Conservation (phyloP, 2,329 filamentous ascomycete genomes). For the Eutypa lata region DNA sequence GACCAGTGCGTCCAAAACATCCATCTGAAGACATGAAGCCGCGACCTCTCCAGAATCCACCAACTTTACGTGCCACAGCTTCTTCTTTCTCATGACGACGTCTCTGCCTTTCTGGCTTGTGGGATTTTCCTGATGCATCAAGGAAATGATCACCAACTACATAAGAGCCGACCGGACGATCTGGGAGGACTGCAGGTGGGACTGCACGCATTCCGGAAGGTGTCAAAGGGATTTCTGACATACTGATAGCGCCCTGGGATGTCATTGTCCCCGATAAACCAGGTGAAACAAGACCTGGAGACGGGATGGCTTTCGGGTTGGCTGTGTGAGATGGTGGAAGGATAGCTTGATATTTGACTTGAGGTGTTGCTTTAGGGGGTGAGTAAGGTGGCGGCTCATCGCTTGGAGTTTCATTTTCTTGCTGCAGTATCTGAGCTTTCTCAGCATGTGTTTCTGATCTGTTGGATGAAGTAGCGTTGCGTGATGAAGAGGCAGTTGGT, state of each 20-base stretch:
- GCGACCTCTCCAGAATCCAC: constrained; percentile 63
- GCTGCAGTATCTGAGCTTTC: constrained; percentile 37
- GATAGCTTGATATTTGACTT: constrained; percentile 53
- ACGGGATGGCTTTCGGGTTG: constrained; percentile 47
- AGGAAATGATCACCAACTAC: constrained; percentile 42
- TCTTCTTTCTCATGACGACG: constrained; percentile 66
- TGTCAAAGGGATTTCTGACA: constrained; percentile 58
- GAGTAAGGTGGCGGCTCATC: constrained; percentile 57
- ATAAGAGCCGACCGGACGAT: constrained; percentile 42
- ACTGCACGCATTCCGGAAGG: constrained; percentile 29
- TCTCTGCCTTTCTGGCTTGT: constrained; percentile 49
- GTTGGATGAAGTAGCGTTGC: constrained; percentile 14
- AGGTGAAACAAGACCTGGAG: constrained; percentile 61
- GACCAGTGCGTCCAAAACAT: constrained; percentile 61
- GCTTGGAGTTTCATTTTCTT: constrained; percentile 31
- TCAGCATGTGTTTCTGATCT: constrained; percentile 26
- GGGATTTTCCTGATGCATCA: constrained; percentile 36
- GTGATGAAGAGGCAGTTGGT: constrained; percentile 25
- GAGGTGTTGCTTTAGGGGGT: constrained; percentile 38
- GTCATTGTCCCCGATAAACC: constrained; percentile 60
- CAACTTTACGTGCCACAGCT: constrained; percentile 50
- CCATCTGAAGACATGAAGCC: constrained; percentile 61
- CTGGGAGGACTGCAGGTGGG: constrained; percentile 34
- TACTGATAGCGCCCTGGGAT: constrained; percentile 56
- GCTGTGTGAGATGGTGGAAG: constrained; percentile 53